Evolutionary conservation across 495 filamentous ascomycete genomes (phyloP).

Genomic region (Daldinia caldariorum): DNA sequence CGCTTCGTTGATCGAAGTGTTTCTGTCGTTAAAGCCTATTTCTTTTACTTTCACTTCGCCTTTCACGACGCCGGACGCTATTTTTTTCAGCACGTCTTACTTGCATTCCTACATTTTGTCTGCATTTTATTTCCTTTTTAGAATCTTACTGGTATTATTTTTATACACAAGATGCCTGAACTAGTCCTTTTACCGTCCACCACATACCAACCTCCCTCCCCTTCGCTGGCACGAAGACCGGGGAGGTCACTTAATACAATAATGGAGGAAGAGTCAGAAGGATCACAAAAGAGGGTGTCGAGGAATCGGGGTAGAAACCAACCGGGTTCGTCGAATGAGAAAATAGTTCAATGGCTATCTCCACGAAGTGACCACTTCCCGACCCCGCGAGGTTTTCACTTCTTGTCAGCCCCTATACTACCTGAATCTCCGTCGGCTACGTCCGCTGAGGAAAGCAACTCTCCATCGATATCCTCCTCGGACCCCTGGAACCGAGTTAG

Average conservation of each 20-base stretch:
- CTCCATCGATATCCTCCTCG: conserved; percentile 61
- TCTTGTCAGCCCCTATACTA: conserved; percentile 64
- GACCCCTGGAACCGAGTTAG: conserved; percentile 65
- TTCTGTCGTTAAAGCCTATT: conserved; percentile 52
- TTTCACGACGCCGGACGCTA: conserved; percentile 58
- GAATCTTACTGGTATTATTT: conserved; percentile 41
- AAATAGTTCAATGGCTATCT: conserved; percentile 64
- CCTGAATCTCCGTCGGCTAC: conserved; percentile 57
- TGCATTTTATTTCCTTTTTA: conserved; percentile 19
- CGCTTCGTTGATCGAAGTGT: conserved; percentile 64
- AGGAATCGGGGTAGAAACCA: conserved; percentile 46
- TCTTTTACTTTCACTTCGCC: conserved; percentile 38
- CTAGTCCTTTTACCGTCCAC: conserved; percentile 65
- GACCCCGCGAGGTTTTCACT: conserved; percentile 66
- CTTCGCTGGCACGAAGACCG: conserved; percentile 72
- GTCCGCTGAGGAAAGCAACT: conserved; percentile 59
- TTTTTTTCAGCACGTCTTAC: conserved; percentile 39
- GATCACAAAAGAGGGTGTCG: conserved; percentile 40
- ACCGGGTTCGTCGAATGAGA: conserved; percentile 58
- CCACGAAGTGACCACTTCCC: conserved; percentile 70
- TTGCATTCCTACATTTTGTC: conserved; percentile 32
- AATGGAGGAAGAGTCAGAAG: conserved; percentile 72
- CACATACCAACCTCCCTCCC: conserved; percentile 69
- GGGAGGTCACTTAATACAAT: conserved; percentile 83
- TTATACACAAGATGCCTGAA: conserved; percentile 64